phyloP scores from a whole-genome alignment of 2,329 filamentous ascomycete species.

The Ilyonectria sp. region DNA sequence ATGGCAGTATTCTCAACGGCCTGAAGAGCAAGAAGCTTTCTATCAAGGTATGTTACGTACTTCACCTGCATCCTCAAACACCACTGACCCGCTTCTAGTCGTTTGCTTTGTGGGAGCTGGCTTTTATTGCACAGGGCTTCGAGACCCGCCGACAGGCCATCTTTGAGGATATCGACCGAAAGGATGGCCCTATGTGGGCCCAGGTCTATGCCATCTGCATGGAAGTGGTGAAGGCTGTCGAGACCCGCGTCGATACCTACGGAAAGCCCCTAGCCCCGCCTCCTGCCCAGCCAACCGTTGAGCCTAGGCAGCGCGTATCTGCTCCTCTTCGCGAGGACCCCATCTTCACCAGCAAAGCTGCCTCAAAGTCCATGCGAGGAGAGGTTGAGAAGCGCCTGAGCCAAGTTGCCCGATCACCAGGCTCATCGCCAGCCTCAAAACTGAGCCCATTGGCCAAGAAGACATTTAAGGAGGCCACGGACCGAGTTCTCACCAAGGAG shows the following conservation, averaged over 20 bases:
- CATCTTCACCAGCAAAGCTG: conserved; percentile 59
- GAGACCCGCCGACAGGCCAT: conserved; percentile 84
- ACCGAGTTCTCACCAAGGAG: conserved; percentile 65
- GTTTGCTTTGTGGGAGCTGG: conserved; percentile 94
- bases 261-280: conserved; percentile 60
- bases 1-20: conserved; percentile 88
- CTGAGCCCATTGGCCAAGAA: conserved; percentile 68
- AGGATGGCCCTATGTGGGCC: conserved; percentile 84
- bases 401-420: conserved; percentile 62
- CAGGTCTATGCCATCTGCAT: conserved; percentile 82
- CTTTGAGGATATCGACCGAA: conserved; percentile 89
- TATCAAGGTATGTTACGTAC: conserved; percentile 70
- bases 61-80: neutral
- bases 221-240: conserved; percentile 77
- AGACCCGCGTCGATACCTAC: conserved; percentile 75
- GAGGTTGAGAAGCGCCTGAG: conserved; percentile 64
- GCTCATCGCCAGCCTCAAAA: conserved; percentile 63
- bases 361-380: conserved; percentile 56
- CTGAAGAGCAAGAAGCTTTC: conserved; percentile 86
- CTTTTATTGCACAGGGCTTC: conserved; percentile 82
- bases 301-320: conserved; percentile 54
- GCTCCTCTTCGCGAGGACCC: conserved; percentile 62
- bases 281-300: conserved; percentile 49
- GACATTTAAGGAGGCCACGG: conserved; percentile 63
- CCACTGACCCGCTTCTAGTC: conserved; percentile 61